phyloP scores from a whole-genome alignment of 495 filamentous ascomycete genomes.

The Penicillium desertorum region DNA sequence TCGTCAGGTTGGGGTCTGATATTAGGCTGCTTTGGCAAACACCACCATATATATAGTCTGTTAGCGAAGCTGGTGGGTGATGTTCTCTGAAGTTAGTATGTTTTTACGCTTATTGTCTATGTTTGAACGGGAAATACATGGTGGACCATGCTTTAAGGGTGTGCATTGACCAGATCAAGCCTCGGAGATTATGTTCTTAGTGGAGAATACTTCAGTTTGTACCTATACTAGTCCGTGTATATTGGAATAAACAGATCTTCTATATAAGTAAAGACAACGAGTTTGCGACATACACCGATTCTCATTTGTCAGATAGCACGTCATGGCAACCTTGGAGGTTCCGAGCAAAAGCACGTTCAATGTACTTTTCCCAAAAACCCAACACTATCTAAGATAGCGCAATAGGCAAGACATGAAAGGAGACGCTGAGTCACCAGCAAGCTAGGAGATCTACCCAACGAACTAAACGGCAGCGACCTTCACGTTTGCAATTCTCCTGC shows the following conservation, averaged over 20 bases:
- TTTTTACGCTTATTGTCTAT: background rate
- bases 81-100: background rate
- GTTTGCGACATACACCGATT: background rate
- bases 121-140: background rate
- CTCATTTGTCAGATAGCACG: background rate
- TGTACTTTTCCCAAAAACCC: background rate
- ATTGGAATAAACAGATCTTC: background rate
- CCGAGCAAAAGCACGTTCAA: background rate
- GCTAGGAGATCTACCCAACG: background rate
- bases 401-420: too few relatives aligned
- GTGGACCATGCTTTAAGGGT: background rate
- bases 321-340: background rate
- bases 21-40: background rate
- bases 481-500: background rate
- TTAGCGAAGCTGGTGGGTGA: background rate
- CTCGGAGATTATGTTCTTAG: background rate
- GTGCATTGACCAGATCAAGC: background rate
- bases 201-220: background rate
- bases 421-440: background rate
- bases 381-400: background rate
- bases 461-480: too few relatives aligned
- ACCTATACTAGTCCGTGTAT: background rate
- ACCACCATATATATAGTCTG: background rate
- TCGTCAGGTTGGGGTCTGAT: background rate
- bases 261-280: background rate